These are phyloP conservation scores for Talaromyces trachyspermus DNA, from an alignment of 495 filamentous ascomycete genomes.

Conservation along the genomic window DNA sequence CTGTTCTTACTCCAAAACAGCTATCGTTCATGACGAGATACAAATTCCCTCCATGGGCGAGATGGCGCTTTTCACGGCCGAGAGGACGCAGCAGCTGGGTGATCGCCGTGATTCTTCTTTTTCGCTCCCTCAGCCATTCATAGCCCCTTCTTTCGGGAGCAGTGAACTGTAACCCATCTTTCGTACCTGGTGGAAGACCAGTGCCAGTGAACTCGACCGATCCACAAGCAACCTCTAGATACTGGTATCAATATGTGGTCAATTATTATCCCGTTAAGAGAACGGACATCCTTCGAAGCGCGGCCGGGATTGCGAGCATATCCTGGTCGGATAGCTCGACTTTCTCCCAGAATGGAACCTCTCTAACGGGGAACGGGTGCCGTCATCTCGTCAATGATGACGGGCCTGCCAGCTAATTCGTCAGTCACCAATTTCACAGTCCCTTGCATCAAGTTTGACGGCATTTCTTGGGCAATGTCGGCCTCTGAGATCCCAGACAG, in stretches of 20 bases:
- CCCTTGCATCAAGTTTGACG: slow-evolving; percentile 13
- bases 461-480: slow-evolving; percentile 11
- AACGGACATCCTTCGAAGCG: neutral
- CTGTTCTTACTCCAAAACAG: neutral
- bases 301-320: slow-evolving; percentile 1
- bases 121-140: slow-evolving; percentile 10
- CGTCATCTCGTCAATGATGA: slow-evolving; percentile 14
- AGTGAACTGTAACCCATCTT: slow-evolving; percentile 12
- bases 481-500: neutral
- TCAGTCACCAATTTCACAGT: slow-evolving; percentile 6
- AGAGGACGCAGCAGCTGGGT: neutral
- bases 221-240: neutral
- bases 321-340: slow-evolving; percentile 2
- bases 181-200: neutral
- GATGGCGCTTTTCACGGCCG: neutral
- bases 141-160: slow-evolving; percentile 12
- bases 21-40: slow-evolving; percentile 7
- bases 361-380: slow-evolving; percentile 11
- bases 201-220: slow-evolving; percentile 3
- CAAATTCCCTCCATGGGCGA: slow-evolving; percentile 4
- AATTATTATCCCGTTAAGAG: neutral
- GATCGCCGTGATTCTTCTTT: slow-evolving; percentile 6
- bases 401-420: slow-evolving; percentile 5
- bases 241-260: slow-evolving; percentile 1
- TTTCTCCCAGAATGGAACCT: slow-evolving; percentile 10